Evolutionary conservation across 2,329 filamentous ascomycete species (phyloP), one percentile per base, ranked within the genome.

Genomic region (Xylaria sp.): DNA sequence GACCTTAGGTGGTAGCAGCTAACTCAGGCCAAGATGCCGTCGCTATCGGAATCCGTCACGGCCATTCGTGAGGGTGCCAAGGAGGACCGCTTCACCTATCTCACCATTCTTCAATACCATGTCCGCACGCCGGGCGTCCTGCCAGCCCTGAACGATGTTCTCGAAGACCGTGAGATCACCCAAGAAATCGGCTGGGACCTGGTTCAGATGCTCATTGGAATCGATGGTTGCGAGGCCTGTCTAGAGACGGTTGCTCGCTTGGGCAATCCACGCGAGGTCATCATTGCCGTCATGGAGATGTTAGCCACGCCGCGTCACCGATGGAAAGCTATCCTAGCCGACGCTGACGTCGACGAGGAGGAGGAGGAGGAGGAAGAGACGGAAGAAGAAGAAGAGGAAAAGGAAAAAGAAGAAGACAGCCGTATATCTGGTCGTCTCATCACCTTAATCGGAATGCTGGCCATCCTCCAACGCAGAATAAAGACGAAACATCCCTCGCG

Each of bases 171-270:
- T 8, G 79, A 83, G 59, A 77, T 92, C 59, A 90, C 89, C 2
- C 83, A 83, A 61, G 88, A 91, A 59, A 92, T 93, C 67, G 90
- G 90, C 54, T 94, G 90, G 90, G 90, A 94, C 71, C 76, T 93
- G 55, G 87, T 94, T 19, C 87, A 89, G 70, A 83, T 91, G 69
- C 81, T 94, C 3, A 79, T 92, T 23, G 80, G 84, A 42, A 75
- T 91, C 4, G 80, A 88, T 1, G 84, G 81, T 10, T 87, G 86
- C n/a, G 85, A 89, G 66, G 74, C 80, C 52, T 92, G 90, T 70
- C 78, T 93, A 13, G 83, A 88, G 70, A 89, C 87, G 35, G 86
- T 93, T 55, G 90, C 90, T 37, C 83, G 86, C 23, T 79, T 91
- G 46, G 90, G 90, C 54, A 94, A 93, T 70, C 90, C 90, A 1